phyloP scores from a whole-genome alignment of 495 filamentous ascomycete genomes.

The Tuber calosporum region DNA sequence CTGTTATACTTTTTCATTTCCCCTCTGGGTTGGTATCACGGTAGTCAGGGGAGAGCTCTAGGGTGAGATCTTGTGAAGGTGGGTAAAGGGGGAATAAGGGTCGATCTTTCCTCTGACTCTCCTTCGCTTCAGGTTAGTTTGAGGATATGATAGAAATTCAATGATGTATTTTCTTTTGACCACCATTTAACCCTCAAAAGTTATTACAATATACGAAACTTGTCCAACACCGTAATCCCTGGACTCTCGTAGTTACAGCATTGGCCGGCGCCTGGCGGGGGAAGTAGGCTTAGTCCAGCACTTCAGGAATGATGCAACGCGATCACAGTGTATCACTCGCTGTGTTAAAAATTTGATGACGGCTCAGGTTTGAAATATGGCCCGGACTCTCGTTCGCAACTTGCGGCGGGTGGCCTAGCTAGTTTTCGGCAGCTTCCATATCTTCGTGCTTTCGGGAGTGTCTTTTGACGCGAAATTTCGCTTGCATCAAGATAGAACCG shows the following conservation, averaged over 20 bases:
- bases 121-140: neutral
- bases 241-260: no score
- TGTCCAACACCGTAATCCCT: neutral
- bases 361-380: neutral
- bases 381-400: neutral
- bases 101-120: neutral
- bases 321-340: neutral
- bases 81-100: neutral
- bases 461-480: neutral
- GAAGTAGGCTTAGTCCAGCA: neutral
- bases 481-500: neutral
- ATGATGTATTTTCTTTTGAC: neutral
- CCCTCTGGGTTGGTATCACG: neutral
- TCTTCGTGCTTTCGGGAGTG: neutral
- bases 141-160: no score
- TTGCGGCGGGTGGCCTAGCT: neutral
- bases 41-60: neutral
- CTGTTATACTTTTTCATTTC: neutral
- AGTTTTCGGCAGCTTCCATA: neutral
- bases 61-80: neutral
- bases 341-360: neutral
- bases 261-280: neutral
- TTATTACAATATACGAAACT: neutral
- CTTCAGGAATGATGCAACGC: neutral
- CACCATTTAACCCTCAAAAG: neutral